phyloP scores from a whole-genome alignment of 495 filamentous ascomycete species.

The Aspergillus coremiiformis region DNA sequence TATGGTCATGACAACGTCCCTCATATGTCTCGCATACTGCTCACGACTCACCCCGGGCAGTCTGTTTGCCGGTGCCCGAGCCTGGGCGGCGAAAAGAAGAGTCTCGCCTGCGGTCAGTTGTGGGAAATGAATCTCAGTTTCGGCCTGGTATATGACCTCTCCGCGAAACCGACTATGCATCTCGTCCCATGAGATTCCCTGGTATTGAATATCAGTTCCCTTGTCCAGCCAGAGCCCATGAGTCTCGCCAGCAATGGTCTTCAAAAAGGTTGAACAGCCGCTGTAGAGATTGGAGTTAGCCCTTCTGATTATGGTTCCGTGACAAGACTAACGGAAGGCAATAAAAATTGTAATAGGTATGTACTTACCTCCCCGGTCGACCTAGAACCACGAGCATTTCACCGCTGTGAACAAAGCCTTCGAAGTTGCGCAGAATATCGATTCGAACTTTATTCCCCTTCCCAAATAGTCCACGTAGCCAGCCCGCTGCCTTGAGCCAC shows the following conservation, averaged over 20 bases:
- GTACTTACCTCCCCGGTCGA: constrained; percentile 53
- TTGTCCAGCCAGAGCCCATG: constrained; percentile 62
- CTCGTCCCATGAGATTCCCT: constrained; percentile 45
- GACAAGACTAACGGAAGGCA: background rate
- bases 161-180: constrained; percentile 67
- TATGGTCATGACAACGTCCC: constrained; percentile 73
- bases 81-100: constrained; percentile 64
- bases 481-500: constrained; percentile 47
- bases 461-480: constrained; percentile 43
- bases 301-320: background rate
- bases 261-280: constrained; percentile 73
- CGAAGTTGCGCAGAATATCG: constrained; percentile 67
- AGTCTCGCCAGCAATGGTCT: constrained; percentile 71
- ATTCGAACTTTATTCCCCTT: constrained; percentile 52
- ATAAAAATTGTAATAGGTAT: constrained; percentile 3
- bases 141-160: constrained; percentile 75
- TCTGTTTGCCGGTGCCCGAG: constrained; percentile 57
- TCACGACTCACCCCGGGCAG: constrained; percentile 50
- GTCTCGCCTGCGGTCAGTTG: constrained; percentile 74
- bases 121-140: constrained; percentile 79
- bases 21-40: constrained; percentile 56
- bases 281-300: constrained; percentile 16
- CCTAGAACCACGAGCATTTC: constrained; percentile 79
- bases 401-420: constrained; percentile 65
- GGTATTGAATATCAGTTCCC: constrained; percentile 64